Evolutionary conservation across 257 asterid genomes (phyloP).

Genomic region (Asclepias syriaca): DNA sequence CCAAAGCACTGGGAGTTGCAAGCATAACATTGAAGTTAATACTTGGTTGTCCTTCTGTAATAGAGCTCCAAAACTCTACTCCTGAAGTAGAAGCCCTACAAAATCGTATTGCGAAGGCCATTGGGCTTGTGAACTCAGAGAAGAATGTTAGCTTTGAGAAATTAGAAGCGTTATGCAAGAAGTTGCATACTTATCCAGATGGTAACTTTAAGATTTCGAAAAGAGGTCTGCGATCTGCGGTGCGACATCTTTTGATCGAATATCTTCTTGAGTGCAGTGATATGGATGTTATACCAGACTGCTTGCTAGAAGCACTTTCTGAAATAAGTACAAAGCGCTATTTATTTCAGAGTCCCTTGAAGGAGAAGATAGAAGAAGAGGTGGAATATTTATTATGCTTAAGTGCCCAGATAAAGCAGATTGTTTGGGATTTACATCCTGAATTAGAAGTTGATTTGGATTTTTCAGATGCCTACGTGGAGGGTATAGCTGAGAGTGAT

Average conservation of each 20-base stretch:
- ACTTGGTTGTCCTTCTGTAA: conserved; percentile 27
- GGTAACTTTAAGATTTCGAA: conserved; percentile 29
- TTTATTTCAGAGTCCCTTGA: conserved; percentile 23
- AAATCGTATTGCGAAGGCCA: conserved; percentile 58
- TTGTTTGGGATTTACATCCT: conserved; percentile 46
- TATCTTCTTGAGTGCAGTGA: conserved; percentile 75
- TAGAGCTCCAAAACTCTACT: conserved; percentile 47
- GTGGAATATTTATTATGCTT: conserved; percentile 46
- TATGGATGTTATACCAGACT: conserved; percentile 56
- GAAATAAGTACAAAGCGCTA: conserved; percentile 35
- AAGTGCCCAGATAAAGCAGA: conserved; percentile 81
- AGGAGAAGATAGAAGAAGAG: conserved; percentile 51
- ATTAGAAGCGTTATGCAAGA: conserved; percentile 25
- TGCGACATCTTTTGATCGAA: conserved; percentile 56
- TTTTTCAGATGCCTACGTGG: conserved; percentile 59
- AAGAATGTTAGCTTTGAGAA: conserved; percentile 35
- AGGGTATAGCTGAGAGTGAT: conserved; percentile 41
- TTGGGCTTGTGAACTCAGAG: conserved; percentile 29
- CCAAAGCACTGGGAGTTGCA: conserved; percentile 67
- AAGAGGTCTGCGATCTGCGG: conserved; percentile 32
- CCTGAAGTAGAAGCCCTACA: conserved; percentile 68
- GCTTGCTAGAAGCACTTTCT: conserved; percentile 37
- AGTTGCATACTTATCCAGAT: conserved; percentile 40
- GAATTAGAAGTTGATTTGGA: conserved; percentile 54
- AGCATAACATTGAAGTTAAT: conserved; percentile 50